A percentile compares a stretch with the other conserved stretches of the same genome.
These are phyloP conservation scores for Candida patagonica DNA, from an alignment of 805 yeast genomes.

Conservation along the genomic window DNA sequence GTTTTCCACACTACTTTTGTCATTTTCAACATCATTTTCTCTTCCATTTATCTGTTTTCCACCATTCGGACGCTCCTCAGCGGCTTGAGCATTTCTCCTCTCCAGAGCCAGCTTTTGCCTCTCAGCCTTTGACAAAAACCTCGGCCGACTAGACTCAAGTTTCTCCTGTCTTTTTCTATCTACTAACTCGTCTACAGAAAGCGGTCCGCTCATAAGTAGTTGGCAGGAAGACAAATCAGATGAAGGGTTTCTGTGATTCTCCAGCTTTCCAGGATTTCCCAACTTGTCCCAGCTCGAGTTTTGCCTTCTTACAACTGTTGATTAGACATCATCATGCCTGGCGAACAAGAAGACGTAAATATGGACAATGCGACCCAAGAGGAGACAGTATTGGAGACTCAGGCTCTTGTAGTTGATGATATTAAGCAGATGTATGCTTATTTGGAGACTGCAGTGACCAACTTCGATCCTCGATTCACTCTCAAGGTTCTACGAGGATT, in stretches of 20 bases:
- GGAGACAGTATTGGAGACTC: not conserved
- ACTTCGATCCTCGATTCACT: constrained; percentile 79
- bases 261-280: not conserved
- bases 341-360: constrained; percentile 10
- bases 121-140: constrained; percentile 40
- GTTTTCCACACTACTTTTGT: not conserved
- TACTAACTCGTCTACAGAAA: constrained; percentile 27
- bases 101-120: constrained; percentile 22
- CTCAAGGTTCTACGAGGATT: constrained; percentile 79
- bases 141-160: constrained; percentile 25
- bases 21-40: not conserved
- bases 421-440: constrained; percentile 35
- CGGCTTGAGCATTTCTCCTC: constrained; percentile 8
- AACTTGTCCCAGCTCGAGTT: not conserved
- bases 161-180: constrained; percentile 16
- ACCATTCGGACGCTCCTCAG: not conserved
- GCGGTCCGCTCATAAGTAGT: no score
- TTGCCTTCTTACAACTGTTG: not conserved
- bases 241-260: no score
- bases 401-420: constrained; percentile 15
- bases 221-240: no score
- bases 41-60: not conserved
- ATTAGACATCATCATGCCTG: not conserved
- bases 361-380: constrained; percentile 9
- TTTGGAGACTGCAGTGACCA: constrained; percentile 53